These are phyloP conservation scores for Xylariaceae sp. DNA, from an alignment of 2,329 filamentous ascomycete genomes.

Conservation along the genomic window DNA sequence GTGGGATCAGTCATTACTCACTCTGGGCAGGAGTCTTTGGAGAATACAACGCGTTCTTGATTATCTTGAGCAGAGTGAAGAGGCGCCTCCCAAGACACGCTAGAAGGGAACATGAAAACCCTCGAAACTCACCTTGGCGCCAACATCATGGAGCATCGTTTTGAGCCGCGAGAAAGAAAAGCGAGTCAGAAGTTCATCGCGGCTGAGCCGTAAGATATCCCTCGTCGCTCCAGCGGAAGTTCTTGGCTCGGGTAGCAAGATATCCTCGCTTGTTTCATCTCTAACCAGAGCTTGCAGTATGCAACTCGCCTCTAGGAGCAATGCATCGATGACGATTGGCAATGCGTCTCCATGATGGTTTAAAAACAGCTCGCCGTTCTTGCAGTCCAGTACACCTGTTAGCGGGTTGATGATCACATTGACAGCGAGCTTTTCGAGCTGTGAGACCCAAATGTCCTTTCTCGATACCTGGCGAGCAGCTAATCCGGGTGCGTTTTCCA, in stretches of 20 bases:
- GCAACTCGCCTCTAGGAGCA: slow-evolving; percentile 70
- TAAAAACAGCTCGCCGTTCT: slow-evolving; percentile 73
- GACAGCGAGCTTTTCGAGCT: slow-evolving; percentile 81
- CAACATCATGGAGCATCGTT: slow-evolving; percentile 44
- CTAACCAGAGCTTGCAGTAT: slow-evolving; percentile 68
- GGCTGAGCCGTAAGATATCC: slow-evolving; percentile 38
- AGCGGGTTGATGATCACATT: slow-evolving; percentile 81
- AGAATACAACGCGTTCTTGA: too few species aligned
- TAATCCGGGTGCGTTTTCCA: slow-evolving; percentile 42
- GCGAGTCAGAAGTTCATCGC: slow-evolving; percentile 32
- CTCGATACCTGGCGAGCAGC: slow-evolving; percentile 36
- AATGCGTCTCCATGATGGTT: slow-evolving; percentile 46
- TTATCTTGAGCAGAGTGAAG: too few species aligned
- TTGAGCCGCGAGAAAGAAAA: slow-evolving; percentile 42
- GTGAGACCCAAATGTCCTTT: slow-evolving; percentile 51
- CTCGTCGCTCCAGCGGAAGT: neutral
- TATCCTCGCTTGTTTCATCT: slow-evolving; percentile 44
- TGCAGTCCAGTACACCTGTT: slow-evolving; percentile 71
- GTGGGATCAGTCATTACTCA: too few species aligned
- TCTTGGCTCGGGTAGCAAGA: slow-evolving; percentile 30
- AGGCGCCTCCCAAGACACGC: too few species aligned
- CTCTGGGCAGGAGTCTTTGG: too few species aligned
- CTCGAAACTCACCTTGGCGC: slow-evolving; percentile 36
- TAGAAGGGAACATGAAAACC: too few species aligned
- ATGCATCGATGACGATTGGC: slow-evolving; percentile 58